Evolutionary conservation across 2,329 filamentous ascomycete species (phyloP).

Genomic region (Beauveria scarabaeidicola): DNA sequence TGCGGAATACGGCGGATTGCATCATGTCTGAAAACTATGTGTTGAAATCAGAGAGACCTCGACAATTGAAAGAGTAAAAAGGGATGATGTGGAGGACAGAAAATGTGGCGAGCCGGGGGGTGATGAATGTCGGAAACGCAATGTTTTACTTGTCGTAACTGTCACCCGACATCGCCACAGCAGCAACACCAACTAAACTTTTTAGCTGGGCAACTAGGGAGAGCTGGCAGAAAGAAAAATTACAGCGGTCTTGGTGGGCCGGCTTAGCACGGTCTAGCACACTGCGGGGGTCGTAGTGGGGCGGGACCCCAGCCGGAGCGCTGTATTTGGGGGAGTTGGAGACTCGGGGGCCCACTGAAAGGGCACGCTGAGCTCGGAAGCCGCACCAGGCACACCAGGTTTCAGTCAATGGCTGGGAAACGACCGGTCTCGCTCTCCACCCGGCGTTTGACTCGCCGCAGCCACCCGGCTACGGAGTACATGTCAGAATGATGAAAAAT

Average conservation of each 20-base stretch:
- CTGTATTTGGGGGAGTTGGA: slow-evolving; percentile 1
- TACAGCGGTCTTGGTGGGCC: not conserved
- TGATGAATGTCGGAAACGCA: not conserved
- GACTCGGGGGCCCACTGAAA: not conserved
- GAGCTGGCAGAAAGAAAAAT: not conserved
- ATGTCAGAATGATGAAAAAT: slow-evolving; percentile 9
- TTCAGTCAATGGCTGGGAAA: slow-evolving; percentile 3
- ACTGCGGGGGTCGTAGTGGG: slow-evolving; percentile 3
- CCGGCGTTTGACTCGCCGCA: slow-evolving; percentile 2
- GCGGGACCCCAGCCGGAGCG: not conserved
- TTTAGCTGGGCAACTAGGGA: not conserved
- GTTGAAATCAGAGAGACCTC: slow-evolving; percentile 9
- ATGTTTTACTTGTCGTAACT: slow-evolving; percentile 2
- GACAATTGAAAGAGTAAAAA: slow-evolving; percentile 12
- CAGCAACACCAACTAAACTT: not conserved
- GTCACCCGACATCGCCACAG: slow-evolving; percentile 7
- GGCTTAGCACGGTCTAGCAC: slow-evolving; percentile 6
- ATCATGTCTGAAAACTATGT: slow-evolving; percentile 16
- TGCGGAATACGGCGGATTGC: slow-evolving; percentile 26
- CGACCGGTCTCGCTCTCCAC: slow-evolving; percentile 1
- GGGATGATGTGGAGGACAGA: not conserved
- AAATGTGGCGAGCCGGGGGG: not conserved
- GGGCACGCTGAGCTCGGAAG: not conserved
- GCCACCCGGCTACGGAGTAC: not conserved
- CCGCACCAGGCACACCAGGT: not conserved